Evolutionary conservation across 257 asterid genomes (phyloP).

Genomic region (Solanum rostratum): DNA sequence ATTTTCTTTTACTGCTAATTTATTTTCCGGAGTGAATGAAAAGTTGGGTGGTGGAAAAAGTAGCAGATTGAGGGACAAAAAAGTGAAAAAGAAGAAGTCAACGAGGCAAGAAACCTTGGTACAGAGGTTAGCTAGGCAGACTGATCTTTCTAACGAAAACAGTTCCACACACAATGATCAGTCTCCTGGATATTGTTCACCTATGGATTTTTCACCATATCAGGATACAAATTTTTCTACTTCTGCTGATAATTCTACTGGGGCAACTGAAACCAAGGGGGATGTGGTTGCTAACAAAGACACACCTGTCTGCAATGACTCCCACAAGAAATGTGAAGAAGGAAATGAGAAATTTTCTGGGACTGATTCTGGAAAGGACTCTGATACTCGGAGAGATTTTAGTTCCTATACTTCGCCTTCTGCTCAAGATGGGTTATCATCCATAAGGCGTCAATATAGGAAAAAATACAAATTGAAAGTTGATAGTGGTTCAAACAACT

Average conservation of each 20-base stretch:
- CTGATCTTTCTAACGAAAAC: conserved; percentile 18
- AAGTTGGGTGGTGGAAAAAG: conserved; percentile 23
- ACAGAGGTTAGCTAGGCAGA: conserved; percentile 25
- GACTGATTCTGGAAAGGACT: conserved; percentile 16
- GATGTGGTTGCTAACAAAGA: conserved; percentile 7
- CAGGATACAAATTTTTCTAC: conserved; percentile 24
- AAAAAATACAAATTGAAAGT: conserved; percentile 68
- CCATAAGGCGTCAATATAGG: conserved; percentile 53
- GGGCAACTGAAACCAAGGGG: conserved; percentile 16
- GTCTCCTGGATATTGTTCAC: conserved; percentile 65
- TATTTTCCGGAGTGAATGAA: conserved; percentile 15
- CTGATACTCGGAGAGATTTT: conserved; percentile 18
- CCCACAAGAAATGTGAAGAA: conserved; percentile 5
- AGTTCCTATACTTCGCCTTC: conserved; percentile 20
- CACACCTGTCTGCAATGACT: not conserved
- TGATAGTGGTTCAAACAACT: conserved; percentile 24
- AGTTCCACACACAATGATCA: conserved; percentile 17
- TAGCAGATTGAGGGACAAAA: conserved; percentile 31
- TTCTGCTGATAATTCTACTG: conserved; percentile 6
- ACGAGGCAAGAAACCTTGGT: conserved; percentile 26
- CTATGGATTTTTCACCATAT: conserved; percentile 94
- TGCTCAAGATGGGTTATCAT: conserved; percentile 52
- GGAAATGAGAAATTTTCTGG: conserved; percentile 9
- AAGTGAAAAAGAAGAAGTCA: conserved; percentile 34
- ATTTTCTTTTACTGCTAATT: conserved; percentile 18